Evolutionary conservation across 164 flowering plant genomes (phyloP).

Genomic region (Amborella trichopoda): DNA sequence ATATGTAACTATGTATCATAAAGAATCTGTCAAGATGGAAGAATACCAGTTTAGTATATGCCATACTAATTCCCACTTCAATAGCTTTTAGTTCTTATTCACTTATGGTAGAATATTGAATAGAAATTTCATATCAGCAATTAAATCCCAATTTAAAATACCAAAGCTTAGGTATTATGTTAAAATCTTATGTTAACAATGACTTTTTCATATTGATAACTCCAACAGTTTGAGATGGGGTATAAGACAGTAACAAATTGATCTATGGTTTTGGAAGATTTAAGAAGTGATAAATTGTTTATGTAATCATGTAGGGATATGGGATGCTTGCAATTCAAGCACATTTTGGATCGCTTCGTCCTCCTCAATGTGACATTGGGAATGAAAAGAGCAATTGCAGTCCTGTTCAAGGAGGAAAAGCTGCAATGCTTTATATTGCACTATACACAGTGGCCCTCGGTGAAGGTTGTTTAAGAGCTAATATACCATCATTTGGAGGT

Average conservation of each 20-base stretch:
- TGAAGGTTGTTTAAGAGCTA: conserved; percentile 13
- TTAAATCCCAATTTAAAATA: not conserved
- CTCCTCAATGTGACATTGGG: conserved; percentile 23
- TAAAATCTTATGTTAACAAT: not conserved
- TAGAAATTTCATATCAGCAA: no score
- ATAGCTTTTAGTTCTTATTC: no score
- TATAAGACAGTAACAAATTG: not conserved
- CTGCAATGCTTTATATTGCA: conserved; percentile 16
- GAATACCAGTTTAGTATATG: no score
- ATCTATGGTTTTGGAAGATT: not conserved
- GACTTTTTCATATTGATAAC: not conserved
- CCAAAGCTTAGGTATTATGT: not conserved
- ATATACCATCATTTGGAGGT: conserved; percentile 14
- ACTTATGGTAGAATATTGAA: no score
- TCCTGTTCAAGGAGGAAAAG: conserved; percentile 24
- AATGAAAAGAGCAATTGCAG: conserved; percentile 15
- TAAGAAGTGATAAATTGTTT: not conserved
- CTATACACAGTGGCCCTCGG: conserved; percentile 12
- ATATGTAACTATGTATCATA: no score
- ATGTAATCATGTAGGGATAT: conserved; percentile 31
- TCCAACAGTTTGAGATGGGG: not conserved
- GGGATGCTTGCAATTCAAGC: conserved; percentile 30
- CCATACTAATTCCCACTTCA: no score
- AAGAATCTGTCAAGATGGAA: no score
- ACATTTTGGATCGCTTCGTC: conserved; percentile 21